phyloP scores from a whole-genome alignment of 202 grass and related monocot genomes.

The Setaria italica region DNA sequence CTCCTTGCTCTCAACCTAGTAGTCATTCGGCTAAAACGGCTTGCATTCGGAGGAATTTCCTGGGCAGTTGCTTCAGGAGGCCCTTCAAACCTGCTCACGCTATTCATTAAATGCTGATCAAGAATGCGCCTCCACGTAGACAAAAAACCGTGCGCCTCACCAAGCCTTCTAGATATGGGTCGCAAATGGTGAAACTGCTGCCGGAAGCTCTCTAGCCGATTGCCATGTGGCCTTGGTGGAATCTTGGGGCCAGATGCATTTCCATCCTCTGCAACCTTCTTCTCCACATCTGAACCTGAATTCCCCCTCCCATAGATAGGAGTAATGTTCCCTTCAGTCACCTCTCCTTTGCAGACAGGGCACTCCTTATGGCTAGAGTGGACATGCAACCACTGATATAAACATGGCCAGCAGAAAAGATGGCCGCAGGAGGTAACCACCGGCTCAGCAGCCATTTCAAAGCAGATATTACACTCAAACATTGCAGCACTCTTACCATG shows the following conservation, averaged over 20 bases:
- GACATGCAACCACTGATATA: constrained; percentile 95
- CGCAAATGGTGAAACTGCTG: constrained; percentile 88
- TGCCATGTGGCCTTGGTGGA: constrained; percentile 83
- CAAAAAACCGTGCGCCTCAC: constrained; percentile 66
- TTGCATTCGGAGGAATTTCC: constrained; percentile 71
- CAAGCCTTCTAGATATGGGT: constrained; percentile 83
- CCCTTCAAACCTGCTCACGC: constrained; percentile 53
- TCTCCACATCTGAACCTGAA: constrained; percentile 52
- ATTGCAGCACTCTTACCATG: constrained; percentile 54
- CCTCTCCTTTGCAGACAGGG: constrained; percentile 98
- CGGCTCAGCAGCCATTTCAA: constrained; percentile 86
- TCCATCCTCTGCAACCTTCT: constrained; percentile 61
- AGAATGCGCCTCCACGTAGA: constrained; percentile 72
- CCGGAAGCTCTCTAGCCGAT: constrained; percentile 84
- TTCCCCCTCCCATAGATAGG: constrained; percentile 96
- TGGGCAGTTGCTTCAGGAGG: constrained; percentile 61
- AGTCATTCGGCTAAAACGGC: constrained; percentile 52
- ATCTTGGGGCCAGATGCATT: constrained; percentile 54
- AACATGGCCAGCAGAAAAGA: constrained; percentile 97
- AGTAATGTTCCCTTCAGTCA: constrained; percentile 77
- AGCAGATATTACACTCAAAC: constrained; percentile 98
- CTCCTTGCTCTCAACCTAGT: constrained; percentile 84
- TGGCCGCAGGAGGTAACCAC: constrained; percentile 94
- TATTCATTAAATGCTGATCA: constrained; percentile 73
- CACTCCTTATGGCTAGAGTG: constrained; percentile 90